Percentiles rank a stretch among this genome's conserved stretches.
phyloP scores from a whole-genome alignment of 2,329 filamentous ascomycete species.

The Ceratocystis cubensis region DNA sequence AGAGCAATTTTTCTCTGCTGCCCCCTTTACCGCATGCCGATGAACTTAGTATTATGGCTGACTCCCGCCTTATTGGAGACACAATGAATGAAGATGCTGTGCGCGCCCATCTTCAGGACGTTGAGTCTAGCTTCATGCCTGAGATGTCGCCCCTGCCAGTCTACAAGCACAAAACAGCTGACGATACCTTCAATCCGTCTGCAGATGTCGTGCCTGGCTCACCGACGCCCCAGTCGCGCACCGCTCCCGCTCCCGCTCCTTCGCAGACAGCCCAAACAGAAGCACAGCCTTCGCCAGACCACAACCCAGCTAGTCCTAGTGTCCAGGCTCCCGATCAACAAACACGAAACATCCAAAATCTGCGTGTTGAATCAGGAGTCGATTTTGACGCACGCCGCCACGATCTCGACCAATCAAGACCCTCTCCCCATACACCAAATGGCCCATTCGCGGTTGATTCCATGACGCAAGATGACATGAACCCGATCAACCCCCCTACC shows the following conservation, averaged over 20 bases:
- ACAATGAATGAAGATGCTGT: conserved; percentile 42
- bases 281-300: background rate
- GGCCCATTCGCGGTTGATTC: background rate
- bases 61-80: conserved; percentile 30
- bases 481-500: conserved; percentile 5
- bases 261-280: background rate
- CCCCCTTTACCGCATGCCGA: conserved; percentile 17
- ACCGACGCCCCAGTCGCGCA: conserved; percentile 22
- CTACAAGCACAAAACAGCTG: conserved; percentile 32
- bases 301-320: background rate
- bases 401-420: background rate
- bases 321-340: background rate
- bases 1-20: conserved; percentile 16
- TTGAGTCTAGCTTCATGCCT: conserved; percentile 54
- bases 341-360: background rate
- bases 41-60: conserved; percentile 25
- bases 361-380: background rate
- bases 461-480: conserved; percentile 12
- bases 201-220: conserved; percentile 20
- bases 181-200: conserved; percentile 51
- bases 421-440: conserved; percentile 10
- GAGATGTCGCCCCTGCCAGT: conserved; percentile 44
- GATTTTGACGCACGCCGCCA: background rate
- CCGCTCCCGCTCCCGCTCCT: background rate
- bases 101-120: conserved; percentile 46